Evolutionary conservation across 1,284 basidiomycete genomes (phyloP).

Genomic region (Sporisorium scitamineum): DNA sequence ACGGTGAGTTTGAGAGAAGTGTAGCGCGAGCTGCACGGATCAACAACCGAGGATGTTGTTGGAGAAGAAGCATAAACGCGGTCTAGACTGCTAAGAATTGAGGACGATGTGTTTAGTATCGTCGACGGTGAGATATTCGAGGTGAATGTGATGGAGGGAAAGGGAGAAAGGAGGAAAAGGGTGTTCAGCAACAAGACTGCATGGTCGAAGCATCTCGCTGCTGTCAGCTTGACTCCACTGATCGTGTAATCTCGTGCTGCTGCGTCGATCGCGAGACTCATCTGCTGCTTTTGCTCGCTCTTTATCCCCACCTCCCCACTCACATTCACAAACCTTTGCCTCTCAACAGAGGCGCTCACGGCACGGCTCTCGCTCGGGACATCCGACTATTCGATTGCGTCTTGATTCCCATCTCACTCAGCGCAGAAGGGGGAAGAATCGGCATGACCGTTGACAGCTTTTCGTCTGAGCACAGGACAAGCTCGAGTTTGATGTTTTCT

Average conservation of each 20-base stretch:
- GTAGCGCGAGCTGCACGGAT: slow-evolving; percentile 24
- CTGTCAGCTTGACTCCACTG: neutral
- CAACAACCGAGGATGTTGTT: slow-evolving; percentile 35
- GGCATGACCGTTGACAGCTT: neutral
- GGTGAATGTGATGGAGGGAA: neutral
- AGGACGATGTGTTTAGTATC: slow-evolving; percentile 10
- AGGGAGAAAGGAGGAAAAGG: neutral
- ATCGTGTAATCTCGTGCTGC: slow-evolving; percentile 31
- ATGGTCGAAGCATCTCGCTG: neutral
- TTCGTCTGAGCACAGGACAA: no score
- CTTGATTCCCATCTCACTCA: neutral
- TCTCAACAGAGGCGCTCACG: neutral
- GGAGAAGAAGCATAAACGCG: slow-evolving; percentile 40
- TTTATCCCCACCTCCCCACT: neutral
- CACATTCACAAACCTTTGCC: neutral
- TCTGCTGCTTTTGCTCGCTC: neutral
- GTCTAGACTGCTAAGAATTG: neutral
- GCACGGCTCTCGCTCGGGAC: neutral
- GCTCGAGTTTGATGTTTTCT: neutral
- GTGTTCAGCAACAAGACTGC: neutral
- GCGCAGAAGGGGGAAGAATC: neutral
- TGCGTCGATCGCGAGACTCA: slow-evolving; percentile 28
- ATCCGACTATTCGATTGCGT: neutral
- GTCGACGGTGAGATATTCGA: slow-evolving; percentile 4
- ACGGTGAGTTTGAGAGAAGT: neutral